Percentiles rank a stretch among this genome's conserved stretches.
phyloP scores from a whole-genome alignment of 2,329 filamentous ascomycete genomes.

The Colletotrichum chrysophilum region DNA sequence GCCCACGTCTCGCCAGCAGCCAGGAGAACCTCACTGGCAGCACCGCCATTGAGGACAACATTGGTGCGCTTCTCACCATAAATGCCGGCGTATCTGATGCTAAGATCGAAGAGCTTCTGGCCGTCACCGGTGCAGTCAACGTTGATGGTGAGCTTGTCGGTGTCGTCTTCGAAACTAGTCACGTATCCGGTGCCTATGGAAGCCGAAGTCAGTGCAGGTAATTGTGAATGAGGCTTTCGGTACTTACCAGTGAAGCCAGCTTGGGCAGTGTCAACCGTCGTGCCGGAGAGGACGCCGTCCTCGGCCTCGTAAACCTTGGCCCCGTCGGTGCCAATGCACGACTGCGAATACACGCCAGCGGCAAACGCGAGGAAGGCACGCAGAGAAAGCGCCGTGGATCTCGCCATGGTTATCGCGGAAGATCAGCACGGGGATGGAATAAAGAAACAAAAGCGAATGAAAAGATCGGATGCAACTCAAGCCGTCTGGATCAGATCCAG shows the following conservation, averaged over 20 bases:
- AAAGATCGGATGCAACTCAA: neutral
- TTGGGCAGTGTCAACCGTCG: conserved; percentile 40
- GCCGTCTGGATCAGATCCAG: neutral
- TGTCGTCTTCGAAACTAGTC: conserved; percentile 45
- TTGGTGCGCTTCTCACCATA: conserved; percentile 51
- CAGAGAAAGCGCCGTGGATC: conserved; percentile 5
- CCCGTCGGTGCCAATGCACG: conserved; percentile 13
- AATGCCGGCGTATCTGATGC: conserved; percentile 47
- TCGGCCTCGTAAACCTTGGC: conserved; percentile 42
- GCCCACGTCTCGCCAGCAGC: conserved; percentile 42
- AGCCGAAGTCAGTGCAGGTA: neutral
- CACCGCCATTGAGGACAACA: conserved; percentile 46
- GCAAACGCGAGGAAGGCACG: conserved; percentile 5
- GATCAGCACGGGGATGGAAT: neutral
- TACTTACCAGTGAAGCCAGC: conserved; percentile 41
- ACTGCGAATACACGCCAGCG: conserved; percentile 12
- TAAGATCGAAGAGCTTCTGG: conserved; percentile 47
- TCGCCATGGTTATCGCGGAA: conserved; percentile 3
- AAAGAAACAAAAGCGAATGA: neutral
- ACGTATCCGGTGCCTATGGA: conserved; percentile 49
- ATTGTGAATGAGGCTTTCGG: neutral
- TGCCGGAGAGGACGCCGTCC: conserved; percentile 43
- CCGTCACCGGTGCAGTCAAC: conserved; percentile 33
- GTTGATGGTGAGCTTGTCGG: conserved; percentile 49
- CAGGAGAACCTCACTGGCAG: conserved; percentile 45